phyloP scores from a whole-genome alignment of 208 protist species.

The Leishmania guyanensis region DNA sequence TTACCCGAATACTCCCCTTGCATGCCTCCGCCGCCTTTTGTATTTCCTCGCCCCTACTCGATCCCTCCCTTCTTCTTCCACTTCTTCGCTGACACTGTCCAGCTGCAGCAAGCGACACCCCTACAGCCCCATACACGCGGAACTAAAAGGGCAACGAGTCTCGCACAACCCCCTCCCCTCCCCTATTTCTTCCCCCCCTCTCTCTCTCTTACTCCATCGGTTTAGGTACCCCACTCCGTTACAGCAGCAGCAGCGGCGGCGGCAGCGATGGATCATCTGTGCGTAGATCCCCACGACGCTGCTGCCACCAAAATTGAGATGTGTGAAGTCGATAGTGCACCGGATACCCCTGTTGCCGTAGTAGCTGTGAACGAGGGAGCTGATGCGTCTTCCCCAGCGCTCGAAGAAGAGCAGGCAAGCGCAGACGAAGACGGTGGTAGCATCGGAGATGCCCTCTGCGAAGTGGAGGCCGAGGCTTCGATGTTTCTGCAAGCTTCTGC shows the following conservation, averaged over 20 bases:
- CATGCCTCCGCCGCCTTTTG: not conserved
- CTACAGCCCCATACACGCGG: not conserved
- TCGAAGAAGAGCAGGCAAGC: not conserved
- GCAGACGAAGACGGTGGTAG: not conserved
- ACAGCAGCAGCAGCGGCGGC: not conserved
- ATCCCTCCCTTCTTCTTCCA: not conserved
- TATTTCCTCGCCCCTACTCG: not conserved
- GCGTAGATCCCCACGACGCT: not conserved
- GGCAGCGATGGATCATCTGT: not conserved
- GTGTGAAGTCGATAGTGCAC: not conserved
- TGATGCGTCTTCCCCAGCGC: not conserved
- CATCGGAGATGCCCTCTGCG: not conserved
- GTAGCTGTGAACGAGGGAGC: not conserved
- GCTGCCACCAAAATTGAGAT: not conserved
- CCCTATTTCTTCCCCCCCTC: not conserved
- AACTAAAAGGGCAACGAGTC: not conserved
- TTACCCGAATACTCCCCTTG: not conserved
- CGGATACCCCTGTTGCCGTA: not conserved
- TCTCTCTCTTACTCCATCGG: too few relatives aligned
- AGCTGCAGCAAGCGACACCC: not conserved
- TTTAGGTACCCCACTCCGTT: not conserved
- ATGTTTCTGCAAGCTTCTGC: not conserved
- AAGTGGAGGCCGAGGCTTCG: not conserved
- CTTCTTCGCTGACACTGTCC: not conserved
- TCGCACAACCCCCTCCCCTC: not conserved